These are phyloP conservation scores for Calycina herbarum DNA, from an alignment of 2,329 filamentous ascomycete genomes.

Conservation along the genomic window DNA sequence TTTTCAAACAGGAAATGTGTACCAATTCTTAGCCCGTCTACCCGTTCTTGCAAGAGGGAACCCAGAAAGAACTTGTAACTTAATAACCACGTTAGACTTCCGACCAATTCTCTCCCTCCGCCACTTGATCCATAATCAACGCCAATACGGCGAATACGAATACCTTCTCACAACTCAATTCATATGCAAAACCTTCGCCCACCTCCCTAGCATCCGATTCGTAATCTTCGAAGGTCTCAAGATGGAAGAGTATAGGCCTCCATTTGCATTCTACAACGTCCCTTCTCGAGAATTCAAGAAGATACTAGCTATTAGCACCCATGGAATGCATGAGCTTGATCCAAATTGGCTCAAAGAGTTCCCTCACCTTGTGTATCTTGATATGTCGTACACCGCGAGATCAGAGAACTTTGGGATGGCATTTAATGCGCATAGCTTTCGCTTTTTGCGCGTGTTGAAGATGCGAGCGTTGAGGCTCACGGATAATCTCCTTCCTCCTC, in stretches of 20 bases:
- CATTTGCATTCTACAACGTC: neutral
- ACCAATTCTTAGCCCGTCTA: constrained; percentile 1
- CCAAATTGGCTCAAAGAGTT: constrained; percentile 1
- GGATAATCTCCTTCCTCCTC: constrained; percentile 39
- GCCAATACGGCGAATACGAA: constrained; percentile 9
- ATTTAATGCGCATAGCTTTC: neutral
- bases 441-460: constrained; percentile 47
- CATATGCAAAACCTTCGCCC: constrained; percentile 4
- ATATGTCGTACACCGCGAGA: constrained; percentile 24
- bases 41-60: constrained; percentile 24
- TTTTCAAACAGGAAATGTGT: neutral
- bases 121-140: neutral
- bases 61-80: constrained; percentile 40
- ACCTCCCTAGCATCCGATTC: constrained; percentile 21
- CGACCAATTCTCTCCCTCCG: constrained; percentile 32
- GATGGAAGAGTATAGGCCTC: neutral
- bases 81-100: constrained; percentile 51
- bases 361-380: constrained; percentile 24
- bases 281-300: neutral
- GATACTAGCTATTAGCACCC: neutral
- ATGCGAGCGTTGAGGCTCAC: constrained; percentile 49
- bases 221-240: constrained; percentile 10
- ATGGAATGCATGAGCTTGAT: constrained; percentile 2
- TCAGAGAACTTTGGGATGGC: neutral
- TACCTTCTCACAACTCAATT: constrained; percentile 8